Evolutionary conservation across 768 basidiomycete species (phyloP).

Genomic region (Leccinum ochraceum): DNA sequence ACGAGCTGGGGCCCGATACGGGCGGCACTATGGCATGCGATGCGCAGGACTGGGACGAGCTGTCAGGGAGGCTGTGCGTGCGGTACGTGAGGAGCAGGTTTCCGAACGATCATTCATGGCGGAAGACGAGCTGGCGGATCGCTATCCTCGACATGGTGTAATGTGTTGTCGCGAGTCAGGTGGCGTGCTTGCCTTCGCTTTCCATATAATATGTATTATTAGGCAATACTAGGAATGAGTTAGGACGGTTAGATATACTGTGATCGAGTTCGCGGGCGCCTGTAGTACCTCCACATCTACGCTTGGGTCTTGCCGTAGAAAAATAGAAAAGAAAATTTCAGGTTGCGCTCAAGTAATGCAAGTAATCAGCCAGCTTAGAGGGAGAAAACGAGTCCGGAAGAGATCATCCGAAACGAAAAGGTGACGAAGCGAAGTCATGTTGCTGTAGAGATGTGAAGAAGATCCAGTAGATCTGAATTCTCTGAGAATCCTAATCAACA

Average conservation of each 20-base stretch:
- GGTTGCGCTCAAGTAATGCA: no score
- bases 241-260: neutral
- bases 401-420: no score
- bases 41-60: conserved; percentile 35
- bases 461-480: neutral
- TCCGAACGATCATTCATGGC: conserved; percentile 26
- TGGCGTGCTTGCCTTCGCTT: neutral
- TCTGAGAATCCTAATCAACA: neutral
- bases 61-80: conserved; percentile 31
- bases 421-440: no score
- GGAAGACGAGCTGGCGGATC: conserved; percentile 24
- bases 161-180: neutral
- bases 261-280: neutral
- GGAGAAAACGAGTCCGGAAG: no score
- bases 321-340: neutral
- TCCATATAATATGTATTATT: neutral
- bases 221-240: neutral
- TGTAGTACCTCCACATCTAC: no score
- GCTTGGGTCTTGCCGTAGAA: neutral
- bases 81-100: conserved; percentile 24
- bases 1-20: conserved; percentile 14
- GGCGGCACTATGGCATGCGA: conserved; percentile 18
- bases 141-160: conserved; percentile 31
- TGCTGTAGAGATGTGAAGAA: no score
- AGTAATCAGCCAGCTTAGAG: no score